phyloP scores from a whole-genome alignment of 106 monocot species.

The Dendrobium huoshanense region DNA sequence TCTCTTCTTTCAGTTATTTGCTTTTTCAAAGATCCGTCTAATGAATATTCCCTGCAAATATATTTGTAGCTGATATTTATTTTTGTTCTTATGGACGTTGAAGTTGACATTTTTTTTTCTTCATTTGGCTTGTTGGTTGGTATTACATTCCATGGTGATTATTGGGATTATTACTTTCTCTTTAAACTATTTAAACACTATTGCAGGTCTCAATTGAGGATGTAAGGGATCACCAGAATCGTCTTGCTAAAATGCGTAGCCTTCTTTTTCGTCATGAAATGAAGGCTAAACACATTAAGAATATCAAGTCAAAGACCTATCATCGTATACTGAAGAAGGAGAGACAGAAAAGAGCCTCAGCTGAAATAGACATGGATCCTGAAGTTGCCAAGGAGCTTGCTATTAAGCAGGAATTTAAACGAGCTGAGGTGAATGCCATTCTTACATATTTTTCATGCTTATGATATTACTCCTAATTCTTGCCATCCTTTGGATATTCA shows the following conservation, averaged over 20 bases:
- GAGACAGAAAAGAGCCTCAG: constrained; percentile 41
- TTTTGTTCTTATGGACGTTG: neutral
- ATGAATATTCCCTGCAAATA: neutral
- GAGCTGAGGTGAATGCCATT: constrained; percentile 71
- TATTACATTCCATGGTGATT: neutral
- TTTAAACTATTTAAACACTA: neutral
- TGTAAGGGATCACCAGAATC: constrained; percentile 57
- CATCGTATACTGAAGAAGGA: constrained; percentile 85
- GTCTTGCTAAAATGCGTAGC: constrained; percentile 83
- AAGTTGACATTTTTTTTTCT: neutral
- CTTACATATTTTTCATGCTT: constrained; percentile 6
- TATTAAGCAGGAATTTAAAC: constrained; percentile 74
- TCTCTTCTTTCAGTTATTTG: neutral
- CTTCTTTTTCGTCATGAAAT: constrained; percentile 92
- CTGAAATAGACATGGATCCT: constrained; percentile 53
- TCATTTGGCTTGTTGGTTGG: neutral
- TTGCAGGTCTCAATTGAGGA: constrained; percentile 73
- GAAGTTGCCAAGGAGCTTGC: constrained; percentile 66
- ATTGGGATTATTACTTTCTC: neutral
- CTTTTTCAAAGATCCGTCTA: neutral
- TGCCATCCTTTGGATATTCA: neutral
- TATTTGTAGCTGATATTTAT: neutral
- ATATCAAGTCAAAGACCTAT: constrained; percentile 94
- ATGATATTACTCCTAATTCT: neutral
- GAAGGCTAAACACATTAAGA: constrained; percentile 84